A percentile compares a stretch with the other conserved stretches of the same genome.
phyloP scores from a whole-genome alignment of 2,329 filamentous ascomycete species.

The Cercospora sp. region DNA sequence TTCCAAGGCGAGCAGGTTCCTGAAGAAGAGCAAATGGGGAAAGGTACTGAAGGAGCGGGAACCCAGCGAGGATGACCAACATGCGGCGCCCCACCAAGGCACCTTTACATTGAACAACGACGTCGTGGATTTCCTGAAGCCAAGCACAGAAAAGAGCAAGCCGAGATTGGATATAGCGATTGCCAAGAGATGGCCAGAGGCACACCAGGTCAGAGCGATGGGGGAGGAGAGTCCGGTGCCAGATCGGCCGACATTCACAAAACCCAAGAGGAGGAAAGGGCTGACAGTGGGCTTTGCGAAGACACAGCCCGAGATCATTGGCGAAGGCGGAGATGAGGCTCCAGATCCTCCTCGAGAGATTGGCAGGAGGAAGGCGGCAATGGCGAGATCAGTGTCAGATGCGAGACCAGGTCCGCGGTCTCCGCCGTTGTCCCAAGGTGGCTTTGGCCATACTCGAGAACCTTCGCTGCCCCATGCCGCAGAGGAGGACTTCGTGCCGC shows the following conservation, averaged over 20 bases:
- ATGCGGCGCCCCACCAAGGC: conserved; percentile 15
- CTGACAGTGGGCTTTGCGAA: conserved; percentile 74
- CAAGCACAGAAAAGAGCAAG: conserved; percentile 48
- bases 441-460: background rate
- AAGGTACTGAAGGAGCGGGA: conserved; percentile 34
- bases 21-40: conserved; percentile 38
- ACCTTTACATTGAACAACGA: conserved; percentile 44
- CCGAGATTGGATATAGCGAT: conserved; percentile 52
- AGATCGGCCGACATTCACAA: conserved; percentile 31
- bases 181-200: conserved; percentile 54
- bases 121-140: conserved; percentile 60
- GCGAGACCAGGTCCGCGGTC: conserved; percentile 22
- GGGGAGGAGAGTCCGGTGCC: conserved; percentile 19
- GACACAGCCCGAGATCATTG: conserved; percentile 75
- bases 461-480: background rate
- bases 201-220: conserved; percentile 43
- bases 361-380: conserved; percentile 54
- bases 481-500: conserved; percentile 23
- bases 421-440: conserved; percentile 14
- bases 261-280: conserved; percentile 60
- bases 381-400: conserved; percentile 34
- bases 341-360: conserved; percentile 72
- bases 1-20: conserved; percentile 29
- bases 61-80: conserved; percentile 19
- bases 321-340: conserved; percentile 86